Conservation (phyloP, 495 filamentous ascomycete species). For the Astrocystis sublimbata region DNA sequence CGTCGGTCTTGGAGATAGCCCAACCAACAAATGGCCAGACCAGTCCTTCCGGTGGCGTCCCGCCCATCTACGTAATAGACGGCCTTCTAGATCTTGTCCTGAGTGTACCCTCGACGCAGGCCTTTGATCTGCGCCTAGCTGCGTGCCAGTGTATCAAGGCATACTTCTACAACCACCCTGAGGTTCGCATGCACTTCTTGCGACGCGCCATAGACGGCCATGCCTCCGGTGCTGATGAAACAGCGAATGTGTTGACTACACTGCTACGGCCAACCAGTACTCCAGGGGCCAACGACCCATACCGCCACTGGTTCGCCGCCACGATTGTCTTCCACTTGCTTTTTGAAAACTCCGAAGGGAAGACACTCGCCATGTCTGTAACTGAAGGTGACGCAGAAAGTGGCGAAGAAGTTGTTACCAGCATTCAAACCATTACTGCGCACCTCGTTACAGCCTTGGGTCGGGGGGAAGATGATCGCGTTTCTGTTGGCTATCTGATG, state of each 20-base stretch:
- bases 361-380: conserved; percentile 75
- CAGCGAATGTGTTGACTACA: conserved; percentile 87
- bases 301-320: conserved; percentile 87
- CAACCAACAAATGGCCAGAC: conserved; percentile 45
- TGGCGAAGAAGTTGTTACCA: conserved; percentile 94
- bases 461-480: conserved; percentile 74
- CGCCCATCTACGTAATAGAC: conserved; percentile 86
- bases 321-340: conserved; percentile 90
- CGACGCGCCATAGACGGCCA: conserved; percentile 88
- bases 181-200: conserved; percentile 82
- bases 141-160: conserved; percentile 90
- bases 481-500: conserved; percentile 87
- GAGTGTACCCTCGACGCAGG: conserved; percentile 61
- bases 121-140: conserved; percentile 79
- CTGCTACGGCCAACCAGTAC: conserved; percentile 65
- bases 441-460: conserved; percentile 78
- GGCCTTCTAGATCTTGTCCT: conserved; percentile 86
- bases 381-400: conserved; percentile 85
- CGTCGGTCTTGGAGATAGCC: conserved; percentile 51
- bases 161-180: conserved; percentile 77
- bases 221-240: conserved; percentile 72
- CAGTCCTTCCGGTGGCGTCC: conserved; percentile 47
- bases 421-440: conserved; percentile 80
- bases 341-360: conserved; percentile 77
- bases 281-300: conserved; percentile 70